Evolutionary conservation across 257 asterid species (phyloP).

Genomic region (Thymus quinquecostatus): DNA sequence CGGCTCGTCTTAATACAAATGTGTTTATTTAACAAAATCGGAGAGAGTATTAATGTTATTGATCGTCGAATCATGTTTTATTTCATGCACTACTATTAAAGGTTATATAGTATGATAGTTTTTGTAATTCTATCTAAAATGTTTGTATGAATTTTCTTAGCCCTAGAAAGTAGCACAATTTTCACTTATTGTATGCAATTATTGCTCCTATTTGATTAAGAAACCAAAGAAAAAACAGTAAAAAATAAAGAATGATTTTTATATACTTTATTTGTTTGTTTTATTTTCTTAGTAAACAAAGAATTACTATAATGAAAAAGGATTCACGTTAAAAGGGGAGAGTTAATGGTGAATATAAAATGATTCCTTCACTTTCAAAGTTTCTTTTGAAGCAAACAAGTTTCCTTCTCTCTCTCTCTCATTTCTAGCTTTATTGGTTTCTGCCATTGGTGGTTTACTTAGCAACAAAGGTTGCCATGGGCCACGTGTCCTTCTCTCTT

Average conservation of each 20-base stretch:
- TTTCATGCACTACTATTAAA: too few relatives aligned
- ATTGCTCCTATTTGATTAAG: too few relatives aligned
- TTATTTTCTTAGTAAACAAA: background rate
- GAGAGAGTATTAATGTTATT: too few relatives aligned
- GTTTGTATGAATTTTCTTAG: too few relatives aligned
- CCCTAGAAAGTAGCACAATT: too few relatives aligned
- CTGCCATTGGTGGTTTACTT: constrained; percentile 38
- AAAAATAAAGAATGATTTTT: background rate
- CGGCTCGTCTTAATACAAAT: too few relatives aligned
- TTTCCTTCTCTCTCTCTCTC: background rate
- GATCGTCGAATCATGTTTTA: too few relatives aligned
- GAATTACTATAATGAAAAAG: background rate
- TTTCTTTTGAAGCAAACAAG: constrained; percentile 29
- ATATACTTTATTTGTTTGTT: background rate
- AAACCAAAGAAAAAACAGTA: too few relatives aligned
- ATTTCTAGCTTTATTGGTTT: constrained; percentile 35
- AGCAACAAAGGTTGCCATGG: constrained; percentile 40
- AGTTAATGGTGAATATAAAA: constrained; percentile 27
- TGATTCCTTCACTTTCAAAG: constrained; percentile 33
- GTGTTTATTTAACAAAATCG: too few relatives aligned
- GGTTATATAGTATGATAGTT: too few relatives aligned
- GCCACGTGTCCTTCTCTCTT: constrained; percentile 33
- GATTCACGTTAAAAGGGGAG: background rate
- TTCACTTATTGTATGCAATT: too few relatives aligned
- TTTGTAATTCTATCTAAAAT: too few relatives aligned